phyloP scores from a whole-genome alignment of 1,139 yeast genomes.

The Yamadazyma conglobata region DNA sequence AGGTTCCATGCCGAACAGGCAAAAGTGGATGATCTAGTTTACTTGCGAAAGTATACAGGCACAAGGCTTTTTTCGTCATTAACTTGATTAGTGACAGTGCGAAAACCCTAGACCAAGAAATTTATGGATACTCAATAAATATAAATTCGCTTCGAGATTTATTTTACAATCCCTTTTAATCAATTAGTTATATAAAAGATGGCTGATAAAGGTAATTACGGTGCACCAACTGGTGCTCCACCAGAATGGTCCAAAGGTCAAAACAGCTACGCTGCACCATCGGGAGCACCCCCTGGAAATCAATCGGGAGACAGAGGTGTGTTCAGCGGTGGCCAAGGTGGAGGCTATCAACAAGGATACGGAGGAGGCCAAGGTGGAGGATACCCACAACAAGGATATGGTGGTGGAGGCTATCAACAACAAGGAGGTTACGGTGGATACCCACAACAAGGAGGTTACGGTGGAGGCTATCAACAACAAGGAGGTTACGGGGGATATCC shows the following conservation, averaged over 20 bases:
- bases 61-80: no score
- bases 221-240: slow-evolving; percentile 47
- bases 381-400: slow-evolving; percentile 37
- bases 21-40: no score
- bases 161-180: no score
- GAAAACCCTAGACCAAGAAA: no score
- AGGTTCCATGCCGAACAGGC: no score
- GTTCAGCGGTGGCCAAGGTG: slow-evolving; percentile 18
- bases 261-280: slow-evolving; percentile 24
- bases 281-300: slow-evolving; percentile 28
- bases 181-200: slow-evolving; percentile 4
- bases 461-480: slow-evolving; percentile 23
- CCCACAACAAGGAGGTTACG: slow-evolving; percentile 26
- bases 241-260: slow-evolving; percentile 34
- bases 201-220: slow-evolving; percentile 21
- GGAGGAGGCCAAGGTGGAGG: slow-evolving; percentile 31
- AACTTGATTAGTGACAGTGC: no score
- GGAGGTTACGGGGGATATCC: slow-evolving; percentile 26
- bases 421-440: slow-evolving; percentile 26
- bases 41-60: no score
- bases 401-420: slow-evolving; percentile 21
- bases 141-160: no score
- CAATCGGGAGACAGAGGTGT: slow-evolving; percentile 31
- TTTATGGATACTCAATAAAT: slow-evolving; percentile 2
- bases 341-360: slow-evolving; percentile 21